Conservation (phyloP, 2,329 filamentous ascomycete species). For the Calonectria hawksworthii region DNA sequence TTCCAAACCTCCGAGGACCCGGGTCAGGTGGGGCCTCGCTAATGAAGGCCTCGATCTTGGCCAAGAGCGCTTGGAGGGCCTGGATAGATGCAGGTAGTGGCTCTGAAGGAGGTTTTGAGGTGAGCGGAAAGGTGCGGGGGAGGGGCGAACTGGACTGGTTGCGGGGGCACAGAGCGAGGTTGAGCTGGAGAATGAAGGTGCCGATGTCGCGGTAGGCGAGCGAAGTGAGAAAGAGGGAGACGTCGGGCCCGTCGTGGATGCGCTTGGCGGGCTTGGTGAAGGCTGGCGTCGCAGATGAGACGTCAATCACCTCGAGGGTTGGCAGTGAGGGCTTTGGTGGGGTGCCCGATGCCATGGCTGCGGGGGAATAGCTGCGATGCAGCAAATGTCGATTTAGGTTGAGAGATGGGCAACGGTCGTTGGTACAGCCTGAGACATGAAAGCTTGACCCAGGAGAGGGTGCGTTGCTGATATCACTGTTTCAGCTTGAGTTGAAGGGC, state of each 20-base stretch:
- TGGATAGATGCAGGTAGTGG: conserved; percentile 64
- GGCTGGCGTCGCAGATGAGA: conserved; percentile 53
- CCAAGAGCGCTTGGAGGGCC: conserved; percentile 76
- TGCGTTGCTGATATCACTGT: neutral
- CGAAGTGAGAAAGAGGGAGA: conserved; percentile 83
- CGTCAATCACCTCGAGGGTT: conserved; percentile 64
- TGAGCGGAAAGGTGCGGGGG: conserved; percentile 58
- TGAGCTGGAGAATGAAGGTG: conserved; percentile 90
- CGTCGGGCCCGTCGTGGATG: conserved; percentile 89
- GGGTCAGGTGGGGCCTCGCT: conserved; percentile 86
- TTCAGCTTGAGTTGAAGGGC: neutral
- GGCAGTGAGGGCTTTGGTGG: conserved; percentile 40
- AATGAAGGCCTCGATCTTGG: conserved; percentile 75
- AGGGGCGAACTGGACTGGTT: conserved; percentile 54
- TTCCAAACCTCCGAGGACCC: conserved; percentile 91
- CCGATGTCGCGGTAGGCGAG: conserved; percentile 90
- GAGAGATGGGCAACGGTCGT: neutral
- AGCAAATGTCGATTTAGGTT: neutral
- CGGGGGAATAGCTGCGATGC: neutral
- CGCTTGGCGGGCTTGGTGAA: conserved; percentile 82
- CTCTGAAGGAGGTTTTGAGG: conserved; percentile 57
- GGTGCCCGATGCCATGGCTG: conserved; percentile 41
- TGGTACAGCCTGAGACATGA: neutral
- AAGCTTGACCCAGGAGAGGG: neutral
- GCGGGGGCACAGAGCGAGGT: conserved; percentile 85